phyloP scores from a whole-genome alignment of 2,329 filamentous ascomycete species.

The Colletotrichum costaricense region DNA sequence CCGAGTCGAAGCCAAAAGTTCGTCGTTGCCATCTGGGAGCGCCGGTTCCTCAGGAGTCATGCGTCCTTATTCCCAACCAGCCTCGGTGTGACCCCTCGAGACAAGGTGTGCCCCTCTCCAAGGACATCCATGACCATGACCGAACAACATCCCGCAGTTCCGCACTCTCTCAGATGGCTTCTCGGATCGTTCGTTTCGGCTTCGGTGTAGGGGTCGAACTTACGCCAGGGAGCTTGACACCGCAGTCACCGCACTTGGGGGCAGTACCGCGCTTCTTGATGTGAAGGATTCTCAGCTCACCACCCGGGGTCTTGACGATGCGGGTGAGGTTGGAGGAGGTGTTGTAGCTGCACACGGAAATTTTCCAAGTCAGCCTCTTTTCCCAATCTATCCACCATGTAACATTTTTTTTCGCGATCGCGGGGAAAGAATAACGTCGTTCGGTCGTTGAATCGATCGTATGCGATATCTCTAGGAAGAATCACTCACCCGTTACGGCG shows the following conservation, averaged over 20 bases:
- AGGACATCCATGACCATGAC: neutral
- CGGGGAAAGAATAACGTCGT: neutral
- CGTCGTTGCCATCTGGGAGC: constrained; percentile 19
- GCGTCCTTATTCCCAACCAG: neutral
- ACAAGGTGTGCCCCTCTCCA: neutral
- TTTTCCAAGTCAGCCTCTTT: constrained; percentile 37
- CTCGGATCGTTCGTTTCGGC: constrained; percentile 18
- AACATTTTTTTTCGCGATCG: neutral
- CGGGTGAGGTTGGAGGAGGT: constrained; percentile 97
- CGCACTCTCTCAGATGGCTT: constrained; percentile 18
- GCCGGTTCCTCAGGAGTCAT: neutral
- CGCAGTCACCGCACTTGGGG: constrained; percentile 99
- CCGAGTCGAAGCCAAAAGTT: neutral
- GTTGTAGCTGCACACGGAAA: constrained; percentile 81
- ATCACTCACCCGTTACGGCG: constrained; percentile 81
- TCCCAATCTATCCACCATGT: neutral
- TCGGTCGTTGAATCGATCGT: constrained; percentile 17
- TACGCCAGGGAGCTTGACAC: constrained; percentile 97
- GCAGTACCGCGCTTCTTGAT: constrained; percentile 99
- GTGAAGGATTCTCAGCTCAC: constrained; percentile 95
- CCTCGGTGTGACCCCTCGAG: neutral
- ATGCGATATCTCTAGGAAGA: neutral
- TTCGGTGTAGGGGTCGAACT: constrained; percentile 59
- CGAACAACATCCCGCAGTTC: neutral
- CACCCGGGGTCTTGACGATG: constrained; percentile 95